Evolutionary conservation across 2,329 filamentous ascomycete species (phyloP), one percentile per base, ranked within the genome.

Genomic region (Xylariaceae sp.): DNA sequence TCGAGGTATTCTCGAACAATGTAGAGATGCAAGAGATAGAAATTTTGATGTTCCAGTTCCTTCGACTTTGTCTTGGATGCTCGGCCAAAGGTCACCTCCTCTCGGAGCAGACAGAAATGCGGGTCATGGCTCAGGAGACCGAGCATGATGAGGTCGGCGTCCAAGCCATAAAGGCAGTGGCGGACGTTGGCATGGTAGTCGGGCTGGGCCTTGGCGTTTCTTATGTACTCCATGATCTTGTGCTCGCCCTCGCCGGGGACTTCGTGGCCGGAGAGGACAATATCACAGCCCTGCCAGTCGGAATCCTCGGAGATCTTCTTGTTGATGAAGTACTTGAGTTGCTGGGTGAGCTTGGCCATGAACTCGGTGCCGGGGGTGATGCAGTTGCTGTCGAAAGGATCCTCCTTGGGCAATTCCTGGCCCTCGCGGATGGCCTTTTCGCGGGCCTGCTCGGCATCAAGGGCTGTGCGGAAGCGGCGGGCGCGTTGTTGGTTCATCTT

Each of bases 171-270:
- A 52, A 98, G 76, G 68, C 94, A 98, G 69, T 98, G 93, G 47
- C 93, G 88, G 51, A 95, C 82, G 61, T 98, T 97, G 40, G 88
- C 80, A 65, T 95, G 85, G 68, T 98, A 98, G 53, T 85, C 82
- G 2, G 88, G 88, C 67, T 98, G 93, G 39, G 92, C 90, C 75
- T 97, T 97, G 52, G 93, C 88, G 68, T 94, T 88, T 57, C 93
- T 87, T 67, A 98, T 98, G 68, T 98, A 98, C 69, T 98, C 94
- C 93, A 98, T 98, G 69, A 98, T 95, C 73, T 98, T 98, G 75
- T 98, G 93, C 69, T 98, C 93, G 59, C 93, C 93, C 70, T 98
- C 94, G 59, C 93, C 93, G 6, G 93, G 93, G 21, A 97, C 92
- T 68, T 98, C 94, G 64, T 98, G 94, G 44, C 94, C 93, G 5